Base-by-base conservation (phyloP, 225 moss, liverwort and hornwort genomes). In the Marchantia paleacea region DNA sequence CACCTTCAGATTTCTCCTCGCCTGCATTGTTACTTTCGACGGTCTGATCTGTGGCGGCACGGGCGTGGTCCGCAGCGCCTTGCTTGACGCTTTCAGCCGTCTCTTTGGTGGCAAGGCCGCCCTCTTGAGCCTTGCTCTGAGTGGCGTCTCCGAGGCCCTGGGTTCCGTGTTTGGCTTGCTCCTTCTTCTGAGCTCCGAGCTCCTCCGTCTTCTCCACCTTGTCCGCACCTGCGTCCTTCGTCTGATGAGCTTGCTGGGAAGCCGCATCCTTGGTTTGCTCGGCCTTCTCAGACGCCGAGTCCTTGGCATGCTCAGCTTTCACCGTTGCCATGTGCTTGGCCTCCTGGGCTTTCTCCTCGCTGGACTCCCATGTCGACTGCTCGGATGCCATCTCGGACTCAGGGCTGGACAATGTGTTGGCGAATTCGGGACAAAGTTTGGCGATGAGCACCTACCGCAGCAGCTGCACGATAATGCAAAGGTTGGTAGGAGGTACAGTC, bases 91-190 rank as follows among this genome's bases (percentile, higher is more conserved):
- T 13, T 24, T 12, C 58, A 7, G 71, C 69, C 6, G 26, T 48
- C 14, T 73, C 73, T 58, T 61, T 60, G 16, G 73, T 62, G 7
- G 82, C 84, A 0, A 81, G 82, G 0, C 89, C 87, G 2, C 89
- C 89, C 15, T 81, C 81, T 8, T 85, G 75, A 0, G 89, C 87
- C 76, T 91, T 91, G 78, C 89, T 85, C 83, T 87, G 80, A 0
- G 87, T 82, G 0, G 89, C 87, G 15, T 83, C 87, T 0, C 89
- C 0, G 0, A 85, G 84, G 15, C 25, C 76, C 10, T 85, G 85
- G 0, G 85, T 2, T 0, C 87, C 81, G 49, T 81, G 81, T 78
- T 85, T 85, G 48, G 86, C 82, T 60, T 88, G 68, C 12, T 47
- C 81, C 0, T 88, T 86, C 29, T 79, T 80, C 74, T 61, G 77